Evolutionary conservation across 169 alveolate genomes (phyloP).

Genomic region (Plasmodium cynomolgi): DNA sequence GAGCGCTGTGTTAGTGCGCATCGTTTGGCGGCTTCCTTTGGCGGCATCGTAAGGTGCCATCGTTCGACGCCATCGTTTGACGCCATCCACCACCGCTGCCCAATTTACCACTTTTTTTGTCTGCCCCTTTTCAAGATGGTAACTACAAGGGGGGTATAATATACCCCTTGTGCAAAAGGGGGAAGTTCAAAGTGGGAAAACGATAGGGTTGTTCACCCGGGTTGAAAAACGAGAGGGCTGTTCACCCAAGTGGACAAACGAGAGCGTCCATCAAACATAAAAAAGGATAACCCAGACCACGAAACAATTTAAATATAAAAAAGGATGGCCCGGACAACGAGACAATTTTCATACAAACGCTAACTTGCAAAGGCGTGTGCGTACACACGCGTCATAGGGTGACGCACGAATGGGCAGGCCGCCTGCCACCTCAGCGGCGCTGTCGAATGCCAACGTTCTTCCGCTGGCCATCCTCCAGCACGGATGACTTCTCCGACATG

Average conservation of each 20-base stretch:
- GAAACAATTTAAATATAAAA: too few species aligned
- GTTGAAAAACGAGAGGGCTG: neutral
- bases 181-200: neutral
- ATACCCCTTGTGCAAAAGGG: neutral
- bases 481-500: neutral
- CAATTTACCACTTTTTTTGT: neutral
- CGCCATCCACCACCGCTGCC: neutral
- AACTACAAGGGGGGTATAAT: neutral
- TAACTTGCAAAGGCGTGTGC: too few species aligned
- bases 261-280: neutral
- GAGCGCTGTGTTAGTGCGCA: neutral
- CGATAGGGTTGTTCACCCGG: neutral
- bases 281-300: too few species aligned
- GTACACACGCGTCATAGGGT: neutral
- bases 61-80: too few species aligned
- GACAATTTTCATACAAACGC: neutral
- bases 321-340: neutral
- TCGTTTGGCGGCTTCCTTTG: neutral
- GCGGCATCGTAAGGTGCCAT: neutral
- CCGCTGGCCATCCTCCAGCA: neutral
- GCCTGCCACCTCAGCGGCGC: neutral
- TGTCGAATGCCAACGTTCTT: constrained; percentile 14
- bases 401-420: neutral
- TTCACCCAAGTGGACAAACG: neutral
- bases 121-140: neutral